phyloP scores from a whole-genome alignment of 495 filamentous ascomycete species.

The Lichina pygmaea region DNA sequence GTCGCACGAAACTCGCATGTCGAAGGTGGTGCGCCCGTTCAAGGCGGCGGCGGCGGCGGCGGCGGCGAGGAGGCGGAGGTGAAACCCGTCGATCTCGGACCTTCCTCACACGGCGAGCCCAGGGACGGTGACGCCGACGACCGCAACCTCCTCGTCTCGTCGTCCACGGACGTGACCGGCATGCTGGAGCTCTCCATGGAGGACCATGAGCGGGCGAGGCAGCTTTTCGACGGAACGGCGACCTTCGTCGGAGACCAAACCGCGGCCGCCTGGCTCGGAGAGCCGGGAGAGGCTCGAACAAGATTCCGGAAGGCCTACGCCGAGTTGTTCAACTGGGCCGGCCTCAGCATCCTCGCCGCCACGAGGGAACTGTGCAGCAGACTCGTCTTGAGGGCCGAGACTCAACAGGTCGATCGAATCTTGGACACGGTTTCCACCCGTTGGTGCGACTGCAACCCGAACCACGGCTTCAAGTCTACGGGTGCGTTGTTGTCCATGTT shows the following conservation, averaged over 20 bases:
- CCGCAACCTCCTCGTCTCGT: too few species aligned
- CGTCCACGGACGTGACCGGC: too few species aligned
- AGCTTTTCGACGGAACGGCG: conserved; percentile 70
- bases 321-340: conserved; percentile 67
- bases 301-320: conserved; percentile 63
- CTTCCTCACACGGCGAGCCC: too few species aligned
- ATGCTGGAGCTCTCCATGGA: conserved; percentile 7
- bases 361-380: conserved; percentile 58
- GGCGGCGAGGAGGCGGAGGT: conserved; percentile 19
- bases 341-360: conserved; percentile 53
- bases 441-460: conserved; percentile 89
- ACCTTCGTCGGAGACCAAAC: conserved; percentile 46
- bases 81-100: too few species aligned
- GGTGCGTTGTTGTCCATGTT: conserved; percentile 21
- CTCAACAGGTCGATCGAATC: conserved; percentile 89
- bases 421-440: conserved; percentile 62
- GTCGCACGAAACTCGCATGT: too few species aligned
- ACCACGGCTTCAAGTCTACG: conserved; percentile 72
- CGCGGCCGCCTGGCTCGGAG: conserved; percentile 76
- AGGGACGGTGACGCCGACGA: too few species aligned
- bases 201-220: conserved; percentile 44
- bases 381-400: conserved; percentile 72
- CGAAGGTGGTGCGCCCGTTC: too few species aligned
- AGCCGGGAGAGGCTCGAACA: conserved; percentile 35
- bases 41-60: conserved; percentile 1